phyloP scores from a whole-genome alignment of 2,329 filamentous ascomycete genomes.

The Xylariaceae sp. region DNA sequence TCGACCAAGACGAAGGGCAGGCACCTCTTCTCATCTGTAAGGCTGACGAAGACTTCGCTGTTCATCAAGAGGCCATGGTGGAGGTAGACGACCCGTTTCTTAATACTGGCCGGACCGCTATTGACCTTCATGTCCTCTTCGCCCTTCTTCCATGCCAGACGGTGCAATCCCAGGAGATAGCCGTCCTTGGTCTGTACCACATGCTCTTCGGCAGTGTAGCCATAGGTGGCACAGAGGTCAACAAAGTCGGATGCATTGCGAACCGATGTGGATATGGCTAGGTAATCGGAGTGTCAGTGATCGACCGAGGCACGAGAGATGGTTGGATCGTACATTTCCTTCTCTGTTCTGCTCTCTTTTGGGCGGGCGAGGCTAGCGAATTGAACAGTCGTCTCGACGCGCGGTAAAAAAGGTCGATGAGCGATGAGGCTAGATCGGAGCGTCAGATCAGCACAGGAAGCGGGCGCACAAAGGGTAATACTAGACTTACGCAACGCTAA shows the following conservation, averaged over 20 bases:
- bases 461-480: conserved; percentile 1
- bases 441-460: conserved; percentile 10
- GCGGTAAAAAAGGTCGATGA: conserved; percentile 79
- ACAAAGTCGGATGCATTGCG: conserved; percentile 87
- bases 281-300: conserved; percentile 51
- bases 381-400: conserved; percentile 82
- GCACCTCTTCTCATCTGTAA: conserved; percentile 80
- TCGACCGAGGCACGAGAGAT: conserved; percentile 42
- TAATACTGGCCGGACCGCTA: conserved; percentile 58
- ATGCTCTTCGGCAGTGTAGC: conserved; percentile 93
- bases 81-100: conserved; percentile 86
- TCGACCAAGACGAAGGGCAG: conserved; percentile 88
- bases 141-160: conserved; percentile 76
- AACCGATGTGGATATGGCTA: conserved; percentile 68
- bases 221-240: conserved; percentile 86
- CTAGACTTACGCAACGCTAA: conserved; percentile 71
- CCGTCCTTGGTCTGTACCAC: conserved; percentile 93
- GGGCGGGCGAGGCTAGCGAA: conserved; percentile 64
- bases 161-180: conserved; percentile 85
- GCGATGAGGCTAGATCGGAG: conserved; percentile 57
- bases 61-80: conserved; percentile 98
- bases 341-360: conserved; percentile 62
- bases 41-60: conserved; percentile 95
- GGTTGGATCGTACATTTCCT: conserved; percentile 54
- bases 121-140: conserved; percentile 81